Evolutionary conservation across 305 asterid genomes (phyloP).

Genomic region (Rubia tinctorum): DNA sequence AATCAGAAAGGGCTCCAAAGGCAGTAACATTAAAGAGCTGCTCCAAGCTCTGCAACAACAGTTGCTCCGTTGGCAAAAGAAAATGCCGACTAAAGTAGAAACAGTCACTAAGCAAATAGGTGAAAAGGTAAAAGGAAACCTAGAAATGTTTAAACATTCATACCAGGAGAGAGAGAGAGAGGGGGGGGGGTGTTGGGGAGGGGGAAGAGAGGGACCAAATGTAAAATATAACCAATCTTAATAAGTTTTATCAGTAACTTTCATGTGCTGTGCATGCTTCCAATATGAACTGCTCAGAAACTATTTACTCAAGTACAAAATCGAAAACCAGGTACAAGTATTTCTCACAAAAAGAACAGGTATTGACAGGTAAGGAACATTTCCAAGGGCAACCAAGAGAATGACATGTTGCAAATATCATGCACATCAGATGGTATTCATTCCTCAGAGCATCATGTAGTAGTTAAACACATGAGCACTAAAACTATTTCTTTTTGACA

Average conservation of each 20-base stretch:
- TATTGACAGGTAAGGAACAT: not conserved
- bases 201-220: not conserved
- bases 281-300: not conserved
- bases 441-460: not conserved
- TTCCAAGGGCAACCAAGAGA: not conserved
- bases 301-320: not conserved
- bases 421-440: not conserved
- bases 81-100: not conserved
- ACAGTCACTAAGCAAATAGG: not conserved
- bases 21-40: not conserved
- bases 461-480: not conserved
- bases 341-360: not conserved
- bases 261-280: not conserved
- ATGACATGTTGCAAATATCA: not conserved
- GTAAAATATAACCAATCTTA: not conserved
- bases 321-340: not conserved
- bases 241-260: not conserved
- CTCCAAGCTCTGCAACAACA: not conserved
- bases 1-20: not conserved
- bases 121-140: no score
- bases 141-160: not conserved
- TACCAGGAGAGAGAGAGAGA: not conserved
- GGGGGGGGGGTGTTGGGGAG: no score
- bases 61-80: not conserved
- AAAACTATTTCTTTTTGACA: not conserved